phyloP scores from a whole-genome alignment of 345 rosid species.

The Luvunga scandens region DNA sequence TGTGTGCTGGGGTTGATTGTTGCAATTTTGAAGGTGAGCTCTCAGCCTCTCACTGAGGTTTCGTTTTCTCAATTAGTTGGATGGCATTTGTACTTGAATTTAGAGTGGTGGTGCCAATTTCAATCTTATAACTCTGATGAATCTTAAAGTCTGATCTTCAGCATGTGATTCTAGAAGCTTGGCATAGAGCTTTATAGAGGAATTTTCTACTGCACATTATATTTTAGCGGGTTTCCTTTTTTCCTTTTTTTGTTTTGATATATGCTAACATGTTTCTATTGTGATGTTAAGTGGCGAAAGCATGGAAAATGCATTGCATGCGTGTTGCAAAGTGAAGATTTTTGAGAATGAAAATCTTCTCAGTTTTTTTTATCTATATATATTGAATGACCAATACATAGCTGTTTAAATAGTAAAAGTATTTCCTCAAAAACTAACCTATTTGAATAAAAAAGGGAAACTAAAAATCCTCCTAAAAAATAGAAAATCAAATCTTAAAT shows the following conservation, averaged over 20 bases:
- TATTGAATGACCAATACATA: too few species aligned
- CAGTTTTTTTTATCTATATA: too few species aligned
- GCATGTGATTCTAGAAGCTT: conserved; percentile 1
- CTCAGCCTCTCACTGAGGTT: conserved; percentile 35
- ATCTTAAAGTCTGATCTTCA: neutral
- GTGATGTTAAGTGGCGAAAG: conserved; percentile 80
- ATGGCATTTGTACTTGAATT: conserved; percentile 5
- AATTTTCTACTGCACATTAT: neutral
- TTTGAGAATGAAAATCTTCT: too few species aligned
- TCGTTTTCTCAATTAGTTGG: conserved; percentile 20
- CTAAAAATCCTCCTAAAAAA: too few species aligned
- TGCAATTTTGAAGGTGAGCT: conserved; percentile 97
- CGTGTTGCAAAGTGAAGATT: conserved; percentile 98
- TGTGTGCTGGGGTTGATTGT: conserved; percentile 90
- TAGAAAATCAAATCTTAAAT: too few species aligned
- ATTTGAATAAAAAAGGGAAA: too few species aligned
- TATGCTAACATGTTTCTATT: conserved; percentile 15
- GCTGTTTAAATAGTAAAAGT: too few species aligned
- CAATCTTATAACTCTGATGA: conserved; percentile 4
- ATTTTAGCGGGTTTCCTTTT: neutral
- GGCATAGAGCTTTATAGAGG: conserved; percentile 12
- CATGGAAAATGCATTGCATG: conserved; percentile 97
- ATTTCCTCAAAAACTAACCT: too few species aligned
- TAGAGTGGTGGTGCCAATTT: neutral
- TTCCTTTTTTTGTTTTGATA: neutral